Conservation (phyloP, 2,329 filamentous ascomycete species). For the Nannizziopsis arthrosporioides region DNA sequence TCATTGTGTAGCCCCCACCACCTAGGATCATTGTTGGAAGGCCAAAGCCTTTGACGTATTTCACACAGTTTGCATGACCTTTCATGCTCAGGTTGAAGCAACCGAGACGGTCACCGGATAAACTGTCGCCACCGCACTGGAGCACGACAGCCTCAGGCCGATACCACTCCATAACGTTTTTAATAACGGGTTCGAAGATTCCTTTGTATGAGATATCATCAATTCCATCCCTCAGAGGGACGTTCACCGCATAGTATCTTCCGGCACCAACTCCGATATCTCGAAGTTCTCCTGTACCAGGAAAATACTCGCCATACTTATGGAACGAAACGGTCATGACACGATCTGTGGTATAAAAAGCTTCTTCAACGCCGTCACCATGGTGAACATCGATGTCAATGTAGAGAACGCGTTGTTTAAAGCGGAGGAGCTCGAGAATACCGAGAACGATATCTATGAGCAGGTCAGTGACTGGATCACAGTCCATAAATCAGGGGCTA, state of each 20-base stretch:
- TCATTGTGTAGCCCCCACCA: conserved; percentile 59
- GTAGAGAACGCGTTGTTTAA: conserved; percentile 54
- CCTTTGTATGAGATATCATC: conserved; percentile 56
- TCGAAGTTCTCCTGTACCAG: conserved; percentile 55
- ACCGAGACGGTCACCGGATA: conserved; percentile 55
- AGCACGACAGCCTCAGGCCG: conserved; percentile 55
- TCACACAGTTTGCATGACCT: conserved; percentile 58
- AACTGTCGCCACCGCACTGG: conserved; percentile 56
- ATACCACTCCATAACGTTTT: conserved; percentile 58
- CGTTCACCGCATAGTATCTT: conserved; percentile 59
- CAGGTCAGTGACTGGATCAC: conserved; percentile 1
- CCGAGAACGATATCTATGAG: conserved; percentile 51
- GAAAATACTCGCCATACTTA: conserved; percentile 63
- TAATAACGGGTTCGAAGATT: conserved; percentile 57
- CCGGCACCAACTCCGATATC: conserved; percentile 57
- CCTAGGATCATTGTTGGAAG: conserved; percentile 55
- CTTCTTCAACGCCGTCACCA: conserved; percentile 58
- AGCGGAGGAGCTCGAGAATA: conserved; percentile 52
- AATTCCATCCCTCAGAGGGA: conserved; percentile 57
- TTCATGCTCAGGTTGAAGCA: conserved; percentile 62
- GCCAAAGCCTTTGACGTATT: conserved; percentile 56
- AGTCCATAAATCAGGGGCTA: not conserved
- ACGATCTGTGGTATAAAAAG: conserved; percentile 59
- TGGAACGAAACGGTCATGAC: conserved; percentile 63
- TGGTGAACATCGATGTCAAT: conserved; percentile 59